These are phyloP conservation scores for Cyberlindnera euphorbiae DNA, from an alignment of 805 yeast species.

Conservation along the genomic window DNA sequence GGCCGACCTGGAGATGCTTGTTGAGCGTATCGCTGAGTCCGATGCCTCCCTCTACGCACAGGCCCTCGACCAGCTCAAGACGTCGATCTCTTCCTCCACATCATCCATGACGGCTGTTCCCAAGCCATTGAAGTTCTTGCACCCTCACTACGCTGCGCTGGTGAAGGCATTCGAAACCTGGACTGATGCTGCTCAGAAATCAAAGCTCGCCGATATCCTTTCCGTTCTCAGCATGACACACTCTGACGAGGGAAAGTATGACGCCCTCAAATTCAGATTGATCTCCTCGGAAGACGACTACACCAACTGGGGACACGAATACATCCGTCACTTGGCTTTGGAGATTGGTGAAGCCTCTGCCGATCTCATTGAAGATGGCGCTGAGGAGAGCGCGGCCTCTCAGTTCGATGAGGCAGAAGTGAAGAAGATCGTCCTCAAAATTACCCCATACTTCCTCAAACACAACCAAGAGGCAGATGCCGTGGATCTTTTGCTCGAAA, in stretches of 20 bases:
- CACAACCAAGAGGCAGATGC: conserved; percentile 99
- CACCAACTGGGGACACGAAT: conserved; percentile 97
- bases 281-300: conserved; percentile 51
- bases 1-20: conserved; percentile 79
- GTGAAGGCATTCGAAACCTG: conserved; percentile 63
- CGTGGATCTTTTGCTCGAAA: conserved; percentile 84
- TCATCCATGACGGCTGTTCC: conserved; percentile 99
- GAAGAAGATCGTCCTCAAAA: conserved; percentile 61
- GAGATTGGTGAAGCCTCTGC: conserved; percentile 89
- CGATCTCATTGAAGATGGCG: conserved; percentile 40
- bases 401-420: conserved; percentile 38
- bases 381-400: conserved; percentile 7
- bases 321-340: conserved; percentile 89
- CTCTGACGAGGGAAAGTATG: conserved; percentile 74
- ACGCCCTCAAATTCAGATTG: conserved; percentile 76
- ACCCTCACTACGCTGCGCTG: conserved; percentile 78
- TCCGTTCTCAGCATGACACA: conserved; percentile 95
- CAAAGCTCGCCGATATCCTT: conserved; percentile 76
- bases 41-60: conserved; percentile 43
- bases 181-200: conserved; percentile 45
- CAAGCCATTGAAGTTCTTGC: conserved; percentile 90
- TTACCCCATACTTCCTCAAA: conserved; percentile 84
- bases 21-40: conserved; percentile 65
- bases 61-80: conserved; percentile 67
- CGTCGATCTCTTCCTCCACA: conserved; percentile 83